A percentile compares a stretch with the other conserved stretches of the same genome.
Conservation (phyloP, 2,329 filamentous ascomycete genomes). For the Zalaria sp. region DNA sequence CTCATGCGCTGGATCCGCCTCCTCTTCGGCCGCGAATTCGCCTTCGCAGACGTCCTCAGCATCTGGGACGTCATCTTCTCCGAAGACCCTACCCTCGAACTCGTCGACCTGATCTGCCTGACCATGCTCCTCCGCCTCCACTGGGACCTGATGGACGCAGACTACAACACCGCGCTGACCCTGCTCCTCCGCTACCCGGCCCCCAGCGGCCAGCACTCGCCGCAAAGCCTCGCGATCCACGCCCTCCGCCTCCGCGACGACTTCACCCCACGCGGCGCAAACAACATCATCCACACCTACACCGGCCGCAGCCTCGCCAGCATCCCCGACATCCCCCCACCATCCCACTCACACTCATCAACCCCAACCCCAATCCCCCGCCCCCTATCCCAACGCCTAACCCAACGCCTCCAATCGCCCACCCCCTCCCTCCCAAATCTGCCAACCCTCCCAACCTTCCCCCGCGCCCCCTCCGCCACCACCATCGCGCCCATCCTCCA, state of each 20-base stretch:
- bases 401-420: not conserved
- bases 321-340: not conserved
- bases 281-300: slow-evolving; percentile 56
- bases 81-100: slow-evolving; percentile 61
- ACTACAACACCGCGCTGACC: slow-evolving; percentile 75
- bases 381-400: slow-evolving; percentile 1
- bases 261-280: slow-evolving; percentile 46
- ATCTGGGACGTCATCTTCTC: slow-evolving; percentile 91
- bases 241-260: slow-evolving; percentile 61
- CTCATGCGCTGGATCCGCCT: slow-evolving; percentile 94
- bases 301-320: slow-evolving; percentile 31
- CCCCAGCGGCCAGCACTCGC: slow-evolving; percentile 9
- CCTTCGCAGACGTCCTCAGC: slow-evolving; percentile 67
- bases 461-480: slow-evolving; percentile 20
- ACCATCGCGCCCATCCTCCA: slow-evolving; percentile 59
- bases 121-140: slow-evolving; percentile 86
- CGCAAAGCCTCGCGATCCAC: slow-evolving; percentile 69
- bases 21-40: slow-evolving; percentile 84
- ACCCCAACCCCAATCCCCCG: not conserved
- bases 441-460: not conserved
- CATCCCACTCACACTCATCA: not conserved
- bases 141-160: slow-evolving; percentile 74
- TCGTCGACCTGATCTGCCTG: slow-evolving; percentile 84
- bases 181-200: slow-evolving; percentile 77
- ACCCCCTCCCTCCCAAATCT: not conserved